Base-by-base conservation (phyloP, 148 eudicot genomes). In the Silene latifolia region DNA sequence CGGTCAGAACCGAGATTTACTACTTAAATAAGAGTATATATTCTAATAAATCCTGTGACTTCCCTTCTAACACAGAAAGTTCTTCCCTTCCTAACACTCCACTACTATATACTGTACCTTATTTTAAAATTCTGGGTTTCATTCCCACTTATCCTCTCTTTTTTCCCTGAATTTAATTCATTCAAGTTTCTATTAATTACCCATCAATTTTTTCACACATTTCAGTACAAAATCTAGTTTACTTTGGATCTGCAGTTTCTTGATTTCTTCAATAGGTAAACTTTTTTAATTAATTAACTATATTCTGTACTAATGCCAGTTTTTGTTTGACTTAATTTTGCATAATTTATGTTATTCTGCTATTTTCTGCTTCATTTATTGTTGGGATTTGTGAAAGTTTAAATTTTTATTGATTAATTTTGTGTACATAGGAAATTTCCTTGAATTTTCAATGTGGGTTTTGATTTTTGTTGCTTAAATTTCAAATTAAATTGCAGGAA, bases 241-340 rank as follows among this genome's bases (percentile, higher is more conserved):
- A 24, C 74, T 67, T 79, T 69, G 82, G 80, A 79, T 79, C 77
- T 72, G 61, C 75, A 60, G 56, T 60, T 73, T 69, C 72, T 69
- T 76, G 47, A 72, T 69, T 29, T 70, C n/a, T 63, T 32, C 57
- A 69, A 35, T 21, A 72, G 80, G 80, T 76, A 76, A 42, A 32
- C 3, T 32, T 47, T 46, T 44, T 32, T 54, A 25, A 12, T 7
- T 67, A 56, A 23, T 46, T 66, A 27, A 44, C 18, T 25, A 32
- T 15, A 32, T 13, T 73, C 25, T 23, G 19, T 17, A 32, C 61
- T 58, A n/a, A 32, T 64, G 59, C 5, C 14, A 63, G 14, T 77
- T 54, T 63, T 35, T 51, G 14, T 51, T 51, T 51, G 56, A 51
- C 56, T 51, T 12, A 51, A 51, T 51, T 51, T 13, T 15, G 2